Conservation (phyloP, 164 flowering plant species). For the Aristolochia californica region DNA sequence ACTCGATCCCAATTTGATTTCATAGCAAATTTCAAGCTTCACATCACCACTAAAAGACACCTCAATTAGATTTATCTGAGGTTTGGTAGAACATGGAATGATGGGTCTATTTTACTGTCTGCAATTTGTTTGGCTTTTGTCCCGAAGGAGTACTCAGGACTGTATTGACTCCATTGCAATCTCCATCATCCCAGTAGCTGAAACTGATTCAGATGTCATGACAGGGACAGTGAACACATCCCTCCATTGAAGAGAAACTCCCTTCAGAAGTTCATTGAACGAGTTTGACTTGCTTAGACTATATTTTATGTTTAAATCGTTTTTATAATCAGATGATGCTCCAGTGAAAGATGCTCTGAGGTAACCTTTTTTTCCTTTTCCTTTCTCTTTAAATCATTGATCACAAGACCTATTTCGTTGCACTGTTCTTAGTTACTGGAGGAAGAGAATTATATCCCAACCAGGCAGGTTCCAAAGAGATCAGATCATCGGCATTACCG, state of each 20-base stretch:
- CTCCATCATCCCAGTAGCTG: too few species aligned
- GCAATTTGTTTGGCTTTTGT: neutral
- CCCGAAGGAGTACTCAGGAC: neutral
- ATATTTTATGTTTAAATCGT: too few species aligned
- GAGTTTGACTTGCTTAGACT: conserved; percentile 2
- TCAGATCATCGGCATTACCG: too few species aligned
- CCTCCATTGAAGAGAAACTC: neutral
- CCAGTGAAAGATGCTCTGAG: too few species aligned
- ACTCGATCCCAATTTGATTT: neutral
- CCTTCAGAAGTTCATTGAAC: neutral
- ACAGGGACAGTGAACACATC: neutral
- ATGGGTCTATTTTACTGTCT: neutral
- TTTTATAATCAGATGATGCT: too few species aligned
- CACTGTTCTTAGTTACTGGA: too few species aligned
- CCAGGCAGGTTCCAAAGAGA: too few species aligned
- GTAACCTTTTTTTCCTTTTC: too few species aligned
- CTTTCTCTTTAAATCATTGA: too few species aligned
- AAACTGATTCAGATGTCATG: neutral
- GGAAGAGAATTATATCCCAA: too few species aligned
- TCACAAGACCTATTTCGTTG: too few species aligned
- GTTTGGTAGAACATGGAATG: neutral
- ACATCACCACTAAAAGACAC: neutral
- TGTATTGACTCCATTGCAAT: neutral
- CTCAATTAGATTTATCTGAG: neutral
- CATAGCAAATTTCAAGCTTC: neutral